Percentiles rank a stretch among this genome's conserved stretches.
phyloP scores from a whole-genome alignment of 2,329 filamentous ascomycete species.

The Sclerotinia subarctica region DNA sequence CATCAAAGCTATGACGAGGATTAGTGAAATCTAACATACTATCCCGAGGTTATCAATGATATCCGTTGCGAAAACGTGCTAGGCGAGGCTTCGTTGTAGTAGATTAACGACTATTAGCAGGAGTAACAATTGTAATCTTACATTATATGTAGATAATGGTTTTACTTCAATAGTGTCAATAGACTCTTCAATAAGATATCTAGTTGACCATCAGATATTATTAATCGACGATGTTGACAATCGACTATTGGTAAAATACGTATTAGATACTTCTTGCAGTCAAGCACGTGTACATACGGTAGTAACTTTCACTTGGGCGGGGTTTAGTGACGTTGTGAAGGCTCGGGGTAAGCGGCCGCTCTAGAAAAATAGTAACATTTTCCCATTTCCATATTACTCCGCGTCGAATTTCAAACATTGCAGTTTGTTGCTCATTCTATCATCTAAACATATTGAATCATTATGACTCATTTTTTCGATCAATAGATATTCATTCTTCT shows the following conservation, averaged over 20 bases:
- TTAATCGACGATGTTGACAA: too few species aligned
- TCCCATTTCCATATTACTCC: neutral
- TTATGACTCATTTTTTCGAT: neutral
- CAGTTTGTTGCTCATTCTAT: neutral
- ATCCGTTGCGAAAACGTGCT: neutral
- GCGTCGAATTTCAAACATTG: neutral
- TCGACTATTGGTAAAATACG: too few species aligned
- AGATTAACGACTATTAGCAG: neutral
- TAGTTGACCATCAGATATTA: too few species aligned
- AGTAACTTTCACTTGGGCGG: neutral
- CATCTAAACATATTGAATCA: constrained; percentile 9
- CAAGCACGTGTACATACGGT: neutral
- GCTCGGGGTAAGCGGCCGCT: constrained; percentile 5
- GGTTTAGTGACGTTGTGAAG: neutral
- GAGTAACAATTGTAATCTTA: neutral
- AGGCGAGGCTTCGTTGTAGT: neutral
- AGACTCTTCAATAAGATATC: too few species aligned
- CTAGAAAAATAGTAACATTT: neutral
- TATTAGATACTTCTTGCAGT: too few species aligned
- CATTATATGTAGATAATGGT: too few species aligned
- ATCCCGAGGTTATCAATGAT: neutral
- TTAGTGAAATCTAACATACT: neutral
- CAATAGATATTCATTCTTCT: neutral
- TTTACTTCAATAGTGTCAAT: too few species aligned
- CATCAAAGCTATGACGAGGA: neutral